Base-by-base conservation (phyloP, 2,329 filamentous ascomycete genomes). In the Balansia obtecta region DNA sequence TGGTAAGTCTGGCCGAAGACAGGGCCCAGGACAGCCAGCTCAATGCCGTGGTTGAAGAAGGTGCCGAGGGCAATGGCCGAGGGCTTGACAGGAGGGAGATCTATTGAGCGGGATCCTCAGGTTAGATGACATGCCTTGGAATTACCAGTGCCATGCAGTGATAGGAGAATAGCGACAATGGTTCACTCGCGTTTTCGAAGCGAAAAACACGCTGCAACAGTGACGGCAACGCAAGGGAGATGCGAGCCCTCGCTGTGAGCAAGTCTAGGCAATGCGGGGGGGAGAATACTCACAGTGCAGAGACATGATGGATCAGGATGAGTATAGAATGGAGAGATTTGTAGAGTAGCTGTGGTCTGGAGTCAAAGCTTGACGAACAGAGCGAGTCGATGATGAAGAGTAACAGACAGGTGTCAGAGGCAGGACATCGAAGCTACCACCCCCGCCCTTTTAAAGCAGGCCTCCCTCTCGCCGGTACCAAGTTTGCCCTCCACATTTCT, bases 31-130 rank as follows among this genome's bases (percentile, higher is more conserved):
- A 97, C 82, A 56, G 87, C 90, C 57, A 93, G 83, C 65, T 93
- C 93, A 63, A 88, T 78, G 62, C 84, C 83, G 74, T 98, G 91
- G 79, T 86, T 96, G 83, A 96, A 98, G 70, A 89, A 74, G 56
- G 90, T 93, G 72, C 93, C 93, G 64, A 97, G 82, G 65, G 91
- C 93, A 66, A 98, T 95, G 64, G 93, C 91, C 65, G 90, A 96
- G 61, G 93, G 93, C 85, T 96, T 97, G 66, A 98, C 93, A 60
- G 90, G 67, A 57, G 78, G 78, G 34, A 82, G 73, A 64, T 80
- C 76, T 80, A 52, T 34, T 16, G n/a, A 9, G 10, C 32, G 16
- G 32, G 16, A 46, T 45, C 27, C 43, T 49, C 10, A 39, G 40
- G 50, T 44, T 38, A 50, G 20, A 43, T 27, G 27, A 27, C 27